These are phyloP conservation scores for Daldinia concentrica DNA, from an alignment of 495 filamentous ascomycete species.

Conservation along the genomic window DNA sequence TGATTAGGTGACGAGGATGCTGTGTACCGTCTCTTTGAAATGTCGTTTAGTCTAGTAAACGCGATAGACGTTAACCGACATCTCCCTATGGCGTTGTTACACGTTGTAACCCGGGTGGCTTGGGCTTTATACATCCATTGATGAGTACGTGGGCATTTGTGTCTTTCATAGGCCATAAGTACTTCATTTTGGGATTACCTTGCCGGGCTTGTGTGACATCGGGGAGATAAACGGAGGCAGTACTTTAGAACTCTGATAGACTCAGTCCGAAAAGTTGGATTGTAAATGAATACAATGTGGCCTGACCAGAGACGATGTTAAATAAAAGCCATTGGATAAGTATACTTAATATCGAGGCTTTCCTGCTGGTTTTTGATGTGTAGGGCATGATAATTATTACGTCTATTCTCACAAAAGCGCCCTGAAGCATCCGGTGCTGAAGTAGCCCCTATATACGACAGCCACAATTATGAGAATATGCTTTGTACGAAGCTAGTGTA, in stretches of 20 bases:
- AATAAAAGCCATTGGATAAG: background rate
- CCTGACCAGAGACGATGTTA: background rate
- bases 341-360: background rate
- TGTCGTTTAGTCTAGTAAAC: background rate
- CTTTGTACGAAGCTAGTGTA: background rate
- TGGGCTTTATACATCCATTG: background rate
- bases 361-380: background rate
- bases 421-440: background rate
- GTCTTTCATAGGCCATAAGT: no score
- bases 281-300: background rate
- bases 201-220: background rate
- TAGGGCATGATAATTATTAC: background rate
- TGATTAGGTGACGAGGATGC: background rate
- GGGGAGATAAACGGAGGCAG: background rate
- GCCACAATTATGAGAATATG: background rate
- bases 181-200: background rate
- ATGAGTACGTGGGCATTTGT: background rate
- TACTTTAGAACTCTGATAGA: background rate
- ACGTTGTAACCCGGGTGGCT: background rate
- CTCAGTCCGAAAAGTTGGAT: background rate
- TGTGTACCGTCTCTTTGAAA: background rate
- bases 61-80: background rate
- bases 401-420: background rate
- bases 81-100: background rate
- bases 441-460: background rate